Conservation (phyloP, 2,329 filamentous ascomycete species). For the Pyrenochaeta sp. region DNA sequence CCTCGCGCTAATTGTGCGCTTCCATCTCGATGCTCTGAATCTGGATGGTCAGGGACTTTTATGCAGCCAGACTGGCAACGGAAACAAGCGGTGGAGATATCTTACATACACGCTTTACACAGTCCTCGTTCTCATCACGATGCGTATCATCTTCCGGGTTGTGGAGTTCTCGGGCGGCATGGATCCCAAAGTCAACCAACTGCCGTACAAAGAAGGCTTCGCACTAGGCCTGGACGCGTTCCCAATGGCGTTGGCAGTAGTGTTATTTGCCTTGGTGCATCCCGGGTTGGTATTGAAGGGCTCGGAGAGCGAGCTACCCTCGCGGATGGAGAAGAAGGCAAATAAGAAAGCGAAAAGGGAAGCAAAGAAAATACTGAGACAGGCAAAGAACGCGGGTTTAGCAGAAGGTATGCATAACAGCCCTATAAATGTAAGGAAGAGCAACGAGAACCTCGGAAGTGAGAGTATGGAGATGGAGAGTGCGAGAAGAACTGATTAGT, state of each 20-base stretch:
- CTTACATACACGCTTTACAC: slow-evolving; percentile 53
- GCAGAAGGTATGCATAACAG: no score
- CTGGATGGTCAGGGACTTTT: slow-evolving; percentile 1
- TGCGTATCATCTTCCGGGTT: slow-evolving; percentile 68
- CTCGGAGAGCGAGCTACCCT: slow-evolving; percentile 34
- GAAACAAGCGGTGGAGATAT: slow-evolving; percentile 23
- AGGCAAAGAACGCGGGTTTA: slow-evolving; percentile 15
- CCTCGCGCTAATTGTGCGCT: slow-evolving; percentile 24
- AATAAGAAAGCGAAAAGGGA: slow-evolving; percentile 34
- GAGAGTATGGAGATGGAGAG: not conserved
- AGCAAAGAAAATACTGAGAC: slow-evolving; percentile 21
- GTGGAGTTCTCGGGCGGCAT: slow-evolving; percentile 63
- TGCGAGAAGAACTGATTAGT: not conserved
- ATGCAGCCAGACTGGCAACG: not conserved
- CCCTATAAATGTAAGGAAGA: not conserved
- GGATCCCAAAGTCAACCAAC: slow-evolving; percentile 49
- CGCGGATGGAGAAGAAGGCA: slow-evolving; percentile 32
- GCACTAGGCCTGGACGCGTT: slow-evolving; percentile 62
- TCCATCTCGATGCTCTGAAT: slow-evolving; percentile 20
- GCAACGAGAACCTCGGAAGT: not conserved
- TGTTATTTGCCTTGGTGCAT: slow-evolving; percentile 33
- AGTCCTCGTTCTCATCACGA: slow-evolving; percentile 54
- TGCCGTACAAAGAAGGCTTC: slow-evolving; percentile 63
- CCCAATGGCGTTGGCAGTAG: slow-evolving; percentile 61
- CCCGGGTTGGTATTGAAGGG: slow-evolving; percentile 34